Percentiles rank a stretch among this genome's conserved stretches.
These are phyloP conservation scores for Xylaria longipes DNA, from an alignment of 495 filamentous ascomycete genomes.

Conservation along the genomic window DNA sequence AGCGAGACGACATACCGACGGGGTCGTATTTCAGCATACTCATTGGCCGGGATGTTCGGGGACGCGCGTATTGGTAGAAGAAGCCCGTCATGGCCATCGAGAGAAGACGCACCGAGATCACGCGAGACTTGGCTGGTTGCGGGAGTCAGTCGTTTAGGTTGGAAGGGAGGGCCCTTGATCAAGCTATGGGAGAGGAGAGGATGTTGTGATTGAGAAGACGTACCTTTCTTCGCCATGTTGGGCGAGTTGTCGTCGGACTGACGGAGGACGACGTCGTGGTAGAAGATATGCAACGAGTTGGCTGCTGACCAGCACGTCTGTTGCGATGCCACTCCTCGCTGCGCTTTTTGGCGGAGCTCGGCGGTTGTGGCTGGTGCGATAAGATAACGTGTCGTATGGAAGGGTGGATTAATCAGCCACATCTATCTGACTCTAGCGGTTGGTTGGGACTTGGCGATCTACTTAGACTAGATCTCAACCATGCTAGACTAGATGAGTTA, in stretches of 20 bases:
- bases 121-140: slow-evolving; percentile 82
- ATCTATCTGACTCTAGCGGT: neutral
- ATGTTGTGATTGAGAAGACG: neutral
- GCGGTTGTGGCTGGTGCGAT: slow-evolving; percentile 22
- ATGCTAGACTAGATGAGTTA: too few species aligned
- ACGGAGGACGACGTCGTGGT: slow-evolving; percentile 14
- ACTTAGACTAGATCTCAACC: neutral
- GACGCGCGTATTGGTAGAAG: slow-evolving; percentile 87
- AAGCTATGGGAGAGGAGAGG: neutral
- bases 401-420: neutral
- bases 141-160: slow-evolving; percentile 25
- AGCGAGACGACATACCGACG: slow-evolving; percentile 70
- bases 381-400: neutral
- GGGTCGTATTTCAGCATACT: slow-evolving; percentile 99
- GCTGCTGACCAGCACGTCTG: neutral
- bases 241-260: slow-evolving; percentile 20
- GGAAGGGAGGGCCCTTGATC: neutral
- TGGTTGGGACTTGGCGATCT: neutral
- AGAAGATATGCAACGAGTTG: neutral
- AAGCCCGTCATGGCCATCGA: slow-evolving; percentile 99
- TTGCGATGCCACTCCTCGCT: neutral
- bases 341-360: slow-evolving; percentile 17
- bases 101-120: slow-evolving; percentile 89
- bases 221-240: slow-evolving; percentile 32
- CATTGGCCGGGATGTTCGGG: slow-evolving; percentile 79